phyloP scores from a whole-genome alignment of 176 grass and related monocot species.

The Echinochloa phyllopogon region DNA sequence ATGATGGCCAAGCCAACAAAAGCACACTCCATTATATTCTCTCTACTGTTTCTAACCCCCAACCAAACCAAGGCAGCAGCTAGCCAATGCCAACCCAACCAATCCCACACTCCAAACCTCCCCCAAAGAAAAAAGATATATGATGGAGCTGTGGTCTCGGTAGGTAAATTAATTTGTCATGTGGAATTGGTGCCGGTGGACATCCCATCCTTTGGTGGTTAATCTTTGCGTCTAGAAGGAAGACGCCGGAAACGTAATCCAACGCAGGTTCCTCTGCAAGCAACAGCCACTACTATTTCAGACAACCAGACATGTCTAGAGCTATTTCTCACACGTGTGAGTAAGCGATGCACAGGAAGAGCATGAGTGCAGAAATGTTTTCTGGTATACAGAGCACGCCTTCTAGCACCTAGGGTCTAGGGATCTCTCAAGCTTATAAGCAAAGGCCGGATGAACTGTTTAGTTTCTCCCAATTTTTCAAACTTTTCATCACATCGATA shows the following conservation, averaged over 20 bases:
- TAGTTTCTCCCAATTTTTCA: no score
- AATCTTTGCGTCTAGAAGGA: slow-evolving; percentile 23
- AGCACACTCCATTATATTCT: slow-evolving; percentile 10
- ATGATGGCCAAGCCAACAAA: slow-evolving; percentile 41
- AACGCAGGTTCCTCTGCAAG: not conserved
- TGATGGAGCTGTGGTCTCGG: slow-evolving; percentile 42
- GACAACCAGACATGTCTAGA: not conserved
- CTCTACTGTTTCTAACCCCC: slow-evolving; percentile 27
- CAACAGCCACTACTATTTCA: not conserved
- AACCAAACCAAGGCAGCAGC: not conserved
- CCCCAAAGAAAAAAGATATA: not conserved
- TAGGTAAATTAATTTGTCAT: slow-evolving; percentile 25
- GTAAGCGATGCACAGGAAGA: not conserved
- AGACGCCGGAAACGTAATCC: slow-evolving; percentile 1
- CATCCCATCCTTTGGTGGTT: slow-evolving; percentile 22
- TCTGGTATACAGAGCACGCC: not conserved
- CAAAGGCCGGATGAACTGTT: not conserved
- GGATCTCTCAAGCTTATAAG: not conserved
- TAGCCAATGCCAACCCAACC: slow-evolving; percentile 19
- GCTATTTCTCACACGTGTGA: slow-evolving; percentile 22
- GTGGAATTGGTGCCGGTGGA: slow-evolving; percentile 34
- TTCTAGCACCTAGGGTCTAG: not conserved
- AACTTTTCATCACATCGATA: no score
- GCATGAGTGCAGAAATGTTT: slow-evolving; percentile 15
- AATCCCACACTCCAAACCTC: not conserved